Evolutionary conservation across 2,329 filamentous ascomycete species (phyloP).

Genomic region (Penicillium decumbens): DNA sequence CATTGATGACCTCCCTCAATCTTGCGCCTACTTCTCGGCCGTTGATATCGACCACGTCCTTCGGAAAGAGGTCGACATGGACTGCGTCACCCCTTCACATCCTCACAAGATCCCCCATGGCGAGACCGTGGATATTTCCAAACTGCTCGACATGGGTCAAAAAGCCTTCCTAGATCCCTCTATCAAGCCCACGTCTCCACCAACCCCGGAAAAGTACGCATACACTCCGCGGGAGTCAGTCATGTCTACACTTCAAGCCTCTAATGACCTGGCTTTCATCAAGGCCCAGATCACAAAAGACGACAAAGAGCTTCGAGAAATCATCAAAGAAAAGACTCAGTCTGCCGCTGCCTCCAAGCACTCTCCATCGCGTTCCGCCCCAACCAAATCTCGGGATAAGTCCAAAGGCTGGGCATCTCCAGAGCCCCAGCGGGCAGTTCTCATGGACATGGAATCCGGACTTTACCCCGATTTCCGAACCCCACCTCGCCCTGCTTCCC

Average conservation of each 20-base stretch:
- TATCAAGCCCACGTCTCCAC: conserved; percentile 55
- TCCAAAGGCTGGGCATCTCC: conserved; percentile 29
- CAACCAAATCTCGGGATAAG: conserved; percentile 29
- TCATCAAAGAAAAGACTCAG: conserved; percentile 60
- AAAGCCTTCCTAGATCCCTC: conserved; percentile 64
- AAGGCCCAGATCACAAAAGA: conserved; percentile 75
- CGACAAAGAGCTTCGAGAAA: conserved; percentile 68
- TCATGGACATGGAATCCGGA: conserved; percentile 42
- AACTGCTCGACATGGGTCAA: conserved; percentile 69
- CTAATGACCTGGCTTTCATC: conserved; percentile 60
- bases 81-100: conserved; percentile 89
- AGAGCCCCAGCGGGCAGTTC: conserved; percentile 42
- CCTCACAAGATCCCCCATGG: conserved; percentile 71
- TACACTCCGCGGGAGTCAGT: conserved; percentile 72
- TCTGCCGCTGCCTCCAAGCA: conserved; percentile 18
- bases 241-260: conserved; percentile 65
- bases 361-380: conserved; percentile 15
- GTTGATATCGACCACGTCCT: conserved; percentile 92
- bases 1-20: conserved; percentile 89
- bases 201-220: conserved; percentile 56
- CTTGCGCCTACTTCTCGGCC: conserved; percentile 91
- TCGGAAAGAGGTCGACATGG: conserved; percentile 98
- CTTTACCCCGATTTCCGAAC: conserved; percentile 33
- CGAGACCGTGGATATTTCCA: conserved; percentile 75
- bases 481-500: conserved; percentile 14